Base-by-base conservation (phyloP, 768 basidiomycete species). In the Tricholoma hemisulphureum region DNA sequence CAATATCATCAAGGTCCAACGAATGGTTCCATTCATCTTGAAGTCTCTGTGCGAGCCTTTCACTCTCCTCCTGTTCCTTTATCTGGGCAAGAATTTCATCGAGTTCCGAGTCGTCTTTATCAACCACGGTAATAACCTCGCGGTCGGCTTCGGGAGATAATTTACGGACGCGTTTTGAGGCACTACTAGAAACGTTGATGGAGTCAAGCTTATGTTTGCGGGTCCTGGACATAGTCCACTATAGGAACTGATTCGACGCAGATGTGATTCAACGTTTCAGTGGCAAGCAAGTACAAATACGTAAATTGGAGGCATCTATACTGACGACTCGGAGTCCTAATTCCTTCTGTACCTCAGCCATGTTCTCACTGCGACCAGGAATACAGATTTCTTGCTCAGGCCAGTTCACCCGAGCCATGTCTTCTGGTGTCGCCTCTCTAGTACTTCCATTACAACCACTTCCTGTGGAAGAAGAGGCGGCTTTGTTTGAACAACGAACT, bases 401-500 rank as follows among this genome's bases (percentile, higher is more conserved):
- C 39, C 55, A 67, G 63, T 68, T 61, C 26, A 61, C 68, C 61
- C 67, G 77, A 48, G 61, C 73, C 39, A 77, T 83, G 72, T 82
- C 82, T 8, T 73, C 75, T 11, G 63, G 71, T 53, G 54, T 69
- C 20, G 63, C 73, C 7, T 54, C 76, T 41, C 63, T 70, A 10
- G 48, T 76, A 18, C 75, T 91, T 18, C 83, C 85, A 6, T 71
- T 89, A 20, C 76, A 81, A 53, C 80, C 84, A 1, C 90, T 85
- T 2, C 78, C 86, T 9, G 62, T 73, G 1, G 75, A 80, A 24
- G 81, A 81, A 37, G 91, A 93, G 71, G 65, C 76, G 2, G 73
- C 77, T 18, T 75, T 80, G 56, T 89, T 91, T 66, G 74, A 83
- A 16, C 77, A 77, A 20, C 84, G 91, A 13, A 80, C 84, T n/a